Evolutionary conservation across 192 early-diverging fungal genomes (phyloP).

Genomic region (Dimargaris cristalligena): DNA sequence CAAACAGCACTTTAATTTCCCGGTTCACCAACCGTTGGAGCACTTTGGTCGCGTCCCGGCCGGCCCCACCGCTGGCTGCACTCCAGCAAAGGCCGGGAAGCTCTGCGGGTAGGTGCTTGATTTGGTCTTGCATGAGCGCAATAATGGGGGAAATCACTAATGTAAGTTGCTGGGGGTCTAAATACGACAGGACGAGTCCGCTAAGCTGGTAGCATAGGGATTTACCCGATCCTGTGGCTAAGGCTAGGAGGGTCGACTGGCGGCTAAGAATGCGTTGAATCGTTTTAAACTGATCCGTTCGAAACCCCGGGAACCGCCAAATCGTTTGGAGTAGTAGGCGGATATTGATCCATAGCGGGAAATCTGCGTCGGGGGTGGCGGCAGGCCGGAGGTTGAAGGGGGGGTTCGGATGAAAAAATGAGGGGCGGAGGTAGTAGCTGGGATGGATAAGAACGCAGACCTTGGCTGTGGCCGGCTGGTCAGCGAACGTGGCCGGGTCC

Average conservation of each 20-base stretch:
- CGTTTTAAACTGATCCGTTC: conserved; percentile 28
- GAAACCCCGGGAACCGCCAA: conserved; percentile 27
- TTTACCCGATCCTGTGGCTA: conserved; percentile 52
- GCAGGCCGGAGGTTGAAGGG: conserved; percentile 9
- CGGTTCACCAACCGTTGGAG: conserved; percentile 27
- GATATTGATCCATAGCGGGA: conserved; percentile 22
- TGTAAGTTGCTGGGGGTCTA: conserved; percentile 23
- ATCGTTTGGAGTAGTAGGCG: conserved; percentile 23
- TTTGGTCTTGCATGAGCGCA: conserved; percentile 74
- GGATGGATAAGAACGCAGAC: too few species aligned
- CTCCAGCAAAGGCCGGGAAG: conserved; percentile 45
- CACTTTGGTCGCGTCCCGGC: conserved; percentile 13
- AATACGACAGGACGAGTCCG: conserved; percentile 32
- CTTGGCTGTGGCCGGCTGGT: too few species aligned
- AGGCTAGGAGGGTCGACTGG: conserved; percentile 30
- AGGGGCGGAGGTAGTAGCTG: too few species aligned
- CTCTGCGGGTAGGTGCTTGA: conserved; percentile 38
- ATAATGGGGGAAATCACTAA: conserved; percentile 67
- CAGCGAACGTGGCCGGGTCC: too few species aligned
- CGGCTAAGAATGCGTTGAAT: conserved; percentile 25
- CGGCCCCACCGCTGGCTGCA: conserved; percentile 16
- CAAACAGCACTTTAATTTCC: conserved; percentile 47
- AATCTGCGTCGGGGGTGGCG: background rate
- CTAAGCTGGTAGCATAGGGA: conserved; percentile 68
- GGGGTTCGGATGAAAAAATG: too few species aligned